Percentiles rank a stretch among this genome's conserved stretches.
phyloP scores from a whole-genome alignment of 176 grass and related monocot species.

The Musa beccarii region DNA sequence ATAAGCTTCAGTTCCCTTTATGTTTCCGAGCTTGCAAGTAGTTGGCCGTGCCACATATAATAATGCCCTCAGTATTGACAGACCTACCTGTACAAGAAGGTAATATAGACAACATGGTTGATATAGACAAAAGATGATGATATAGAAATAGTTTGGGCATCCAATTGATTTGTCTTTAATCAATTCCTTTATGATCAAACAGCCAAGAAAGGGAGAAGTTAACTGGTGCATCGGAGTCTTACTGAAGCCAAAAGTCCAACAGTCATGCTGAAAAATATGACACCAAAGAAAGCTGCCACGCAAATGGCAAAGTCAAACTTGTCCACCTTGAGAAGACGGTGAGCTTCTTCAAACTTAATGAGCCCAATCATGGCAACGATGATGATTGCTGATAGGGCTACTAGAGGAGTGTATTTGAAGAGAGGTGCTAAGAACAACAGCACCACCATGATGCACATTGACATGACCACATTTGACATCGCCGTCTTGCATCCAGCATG shows the following conservation, averaged over 20 bases:
- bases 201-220: not conserved
- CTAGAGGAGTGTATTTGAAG: conserved; percentile 85
- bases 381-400: conserved; percentile 72
- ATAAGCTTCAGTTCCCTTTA: conserved; percentile 47
- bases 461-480: conserved; percentile 85
- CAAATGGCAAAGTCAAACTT: conserved; percentile 92
- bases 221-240: not conserved
- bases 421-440: conserved; percentile 86
- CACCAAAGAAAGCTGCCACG: conserved; percentile 76
- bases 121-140: too few species aligned
- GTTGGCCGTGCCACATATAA: conserved; percentile 62
- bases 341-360: conserved; percentile 59
- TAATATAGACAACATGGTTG: not conserved
- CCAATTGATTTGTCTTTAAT: too few species aligned
- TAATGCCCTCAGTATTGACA: conserved; percentile 72
- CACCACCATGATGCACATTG: conserved; percentile 81
- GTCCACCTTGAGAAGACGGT: conserved; percentile 62
- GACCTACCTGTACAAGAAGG: conserved; percentile 41
- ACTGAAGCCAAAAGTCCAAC: conserved; percentile 66
- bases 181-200: too few species aligned
- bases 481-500: conserved; percentile 74
- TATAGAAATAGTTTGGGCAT: not conserved
- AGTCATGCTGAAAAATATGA: conserved; percentile 83
- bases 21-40: conserved; percentile 70
- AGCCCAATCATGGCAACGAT: conserved; percentile 87